phyloP scores from a whole-genome alignment of 108 stramenopile species.

The Cylindrotheca closterium region DNA sequence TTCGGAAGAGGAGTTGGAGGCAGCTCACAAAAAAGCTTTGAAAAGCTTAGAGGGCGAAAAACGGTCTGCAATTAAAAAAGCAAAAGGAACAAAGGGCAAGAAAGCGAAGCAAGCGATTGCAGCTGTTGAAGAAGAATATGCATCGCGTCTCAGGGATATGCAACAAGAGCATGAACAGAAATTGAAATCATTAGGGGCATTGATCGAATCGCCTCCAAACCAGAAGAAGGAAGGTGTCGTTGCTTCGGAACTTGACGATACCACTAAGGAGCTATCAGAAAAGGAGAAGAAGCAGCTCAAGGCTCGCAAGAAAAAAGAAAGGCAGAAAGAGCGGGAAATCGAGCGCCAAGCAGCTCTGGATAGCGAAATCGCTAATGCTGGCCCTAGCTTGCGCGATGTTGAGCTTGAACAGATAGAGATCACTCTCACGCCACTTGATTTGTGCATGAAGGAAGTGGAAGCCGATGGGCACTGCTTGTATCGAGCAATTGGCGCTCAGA shows the following conservation, averaged over 20 bases:
- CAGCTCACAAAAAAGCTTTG: slow-evolving; percentile 72
- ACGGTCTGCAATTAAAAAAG: slow-evolving; percentile 74
- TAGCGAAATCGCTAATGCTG: slow-evolving; percentile 55
- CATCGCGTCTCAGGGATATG: slow-evolving; percentile 11
- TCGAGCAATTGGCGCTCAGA: slow-evolving; percentile 87
- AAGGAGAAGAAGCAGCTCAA: slow-evolving; percentile 47
- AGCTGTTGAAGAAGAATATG: slow-evolving; percentile 23
- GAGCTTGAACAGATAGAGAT: slow-evolving; percentile 61
- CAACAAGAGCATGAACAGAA: slow-evolving; percentile 5
- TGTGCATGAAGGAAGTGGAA: slow-evolving; percentile 77
- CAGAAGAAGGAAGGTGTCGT: too few relatives aligned
- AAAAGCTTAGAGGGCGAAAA: slow-evolving; percentile 85
- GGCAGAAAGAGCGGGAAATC: slow-evolving; percentile 55
- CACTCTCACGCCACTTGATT: slow-evolving; percentile 41
- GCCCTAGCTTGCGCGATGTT: slow-evolving; percentile 57
- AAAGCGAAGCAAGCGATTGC: slow-evolving; percentile 77
- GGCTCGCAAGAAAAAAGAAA: slow-evolving; percentile 58
- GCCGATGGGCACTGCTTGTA: slow-evolving; percentile 97
- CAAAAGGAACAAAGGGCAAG: slow-evolving; percentile 67
- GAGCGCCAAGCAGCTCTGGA: slow-evolving; percentile 50
- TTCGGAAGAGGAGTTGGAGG: neutral
- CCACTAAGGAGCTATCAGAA: neutral
- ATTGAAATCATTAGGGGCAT: slow-evolving; percentile 7
- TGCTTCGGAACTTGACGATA: too few relatives aligned
- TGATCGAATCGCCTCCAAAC: neutral